Evolutionary conservation across 768 basidiomycete genomes (phyloP).

Genomic region (Tulasnella sp.): DNA sequence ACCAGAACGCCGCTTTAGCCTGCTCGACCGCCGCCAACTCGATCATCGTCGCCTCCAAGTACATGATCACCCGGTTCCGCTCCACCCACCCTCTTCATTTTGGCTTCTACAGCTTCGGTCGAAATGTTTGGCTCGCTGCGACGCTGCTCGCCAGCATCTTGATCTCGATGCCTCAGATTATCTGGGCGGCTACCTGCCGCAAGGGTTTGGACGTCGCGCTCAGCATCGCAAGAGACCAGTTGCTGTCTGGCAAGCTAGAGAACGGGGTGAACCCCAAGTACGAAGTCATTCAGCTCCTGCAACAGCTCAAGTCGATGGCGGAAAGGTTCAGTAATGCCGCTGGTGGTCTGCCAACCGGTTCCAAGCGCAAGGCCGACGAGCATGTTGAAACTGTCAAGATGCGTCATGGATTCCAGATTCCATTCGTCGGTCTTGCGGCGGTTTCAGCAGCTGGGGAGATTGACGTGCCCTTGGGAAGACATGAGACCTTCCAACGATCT

Average conservation of each 20-base stretch:
- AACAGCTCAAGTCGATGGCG: neutral
- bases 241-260: neutral
- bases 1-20: slow-evolving; percentile 30
- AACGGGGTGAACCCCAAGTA: neutral
- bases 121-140: slow-evolving; percentile 54
- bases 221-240: neutral
- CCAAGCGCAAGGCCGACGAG: neutral
- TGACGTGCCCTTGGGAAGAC: neutral
- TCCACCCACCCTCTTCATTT: slow-evolving; percentile 25
- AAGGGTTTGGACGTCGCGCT: slow-evolving; percentile 37
- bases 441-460: neutral
- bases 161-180: slow-evolving; percentile 38
- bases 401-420: slow-evolving; percentile 9
- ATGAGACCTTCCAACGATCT: neutral
- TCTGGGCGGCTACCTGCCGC: slow-evolving; percentile 38
- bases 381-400: neutral
- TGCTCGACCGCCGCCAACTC: slow-evolving; percentile 54
- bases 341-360: neutral
- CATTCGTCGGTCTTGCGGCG: neutral
- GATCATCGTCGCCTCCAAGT: slow-evolving; percentile 30
- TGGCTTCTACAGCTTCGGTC: slow-evolving; percentile 47
- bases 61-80: slow-evolving; percentile 29
- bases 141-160: slow-evolving; percentile 53
- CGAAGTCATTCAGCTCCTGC: slow-evolving; percentile 2
- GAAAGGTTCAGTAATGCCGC: neutral